phyloP scores from a whole-genome alignment of 2,329 filamentous ascomycete genomes.

The Orbilia brochopaga region DNA sequence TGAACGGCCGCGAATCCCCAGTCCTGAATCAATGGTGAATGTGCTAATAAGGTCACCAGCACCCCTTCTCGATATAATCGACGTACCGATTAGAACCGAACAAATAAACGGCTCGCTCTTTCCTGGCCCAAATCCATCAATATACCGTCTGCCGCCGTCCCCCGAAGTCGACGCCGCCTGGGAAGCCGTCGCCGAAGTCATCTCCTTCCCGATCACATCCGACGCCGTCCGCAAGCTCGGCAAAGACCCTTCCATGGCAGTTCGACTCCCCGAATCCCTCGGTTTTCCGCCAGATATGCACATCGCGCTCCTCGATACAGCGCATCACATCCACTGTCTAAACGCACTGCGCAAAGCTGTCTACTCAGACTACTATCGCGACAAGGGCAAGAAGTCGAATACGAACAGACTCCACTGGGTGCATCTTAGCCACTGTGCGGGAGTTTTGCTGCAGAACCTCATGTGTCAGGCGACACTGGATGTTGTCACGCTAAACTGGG shows the following conservation, averaged over 20 bases:
- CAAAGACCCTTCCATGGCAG: conserved; percentile 49
- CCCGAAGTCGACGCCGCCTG: conserved; percentile 51
- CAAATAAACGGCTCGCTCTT: conserved; percentile 44
- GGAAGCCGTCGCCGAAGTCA: conserved; percentile 30
- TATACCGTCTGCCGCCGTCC: conserved; percentile 48
- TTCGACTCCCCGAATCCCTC: conserved; percentile 43
- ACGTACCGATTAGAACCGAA: conserved; percentile 21
- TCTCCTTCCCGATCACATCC: conserved; percentile 32
- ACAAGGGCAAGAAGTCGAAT: conserved; percentile 11
- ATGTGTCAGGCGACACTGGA: conserved; percentile 56
- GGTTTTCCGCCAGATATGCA: conserved; percentile 51
- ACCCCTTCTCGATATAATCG: conserved; percentile 34
- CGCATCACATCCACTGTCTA: conserved; percentile 53
- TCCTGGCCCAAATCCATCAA: conserved; percentile 46
- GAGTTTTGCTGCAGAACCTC: conserved; percentile 57
- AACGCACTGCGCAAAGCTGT: conserved; percentile 51
- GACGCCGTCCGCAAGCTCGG: conserved; percentile 47
- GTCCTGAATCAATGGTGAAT: too few relatives aligned
- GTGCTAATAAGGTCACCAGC: conserved; percentile 7
- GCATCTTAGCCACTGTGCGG: conserved; percentile 58
- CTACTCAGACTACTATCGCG: conserved; percentile 49
- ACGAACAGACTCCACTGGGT: conserved; percentile 35
- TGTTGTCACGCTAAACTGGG: conserved; percentile 57
- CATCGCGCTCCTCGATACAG: conserved; percentile 48
- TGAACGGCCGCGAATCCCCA: neutral